Conservation (phyloP, 192 early-diverging fungal species). For the Entomortierella chlamydospora region DNA sequence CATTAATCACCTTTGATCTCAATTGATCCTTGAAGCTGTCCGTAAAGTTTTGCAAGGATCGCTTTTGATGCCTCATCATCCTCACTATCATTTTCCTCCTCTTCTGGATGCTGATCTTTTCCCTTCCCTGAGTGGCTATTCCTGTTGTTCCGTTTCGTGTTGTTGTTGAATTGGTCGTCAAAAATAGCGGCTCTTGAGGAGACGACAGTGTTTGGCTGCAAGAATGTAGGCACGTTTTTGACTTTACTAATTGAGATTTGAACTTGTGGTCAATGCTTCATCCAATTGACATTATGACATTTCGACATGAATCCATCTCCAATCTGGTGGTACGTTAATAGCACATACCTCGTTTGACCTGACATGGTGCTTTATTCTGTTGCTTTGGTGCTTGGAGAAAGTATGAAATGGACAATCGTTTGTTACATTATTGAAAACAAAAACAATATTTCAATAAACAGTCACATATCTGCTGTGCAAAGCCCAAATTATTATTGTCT, state of each 20-base stretch:
- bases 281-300: no score
- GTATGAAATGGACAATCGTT: no score
- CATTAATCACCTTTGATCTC: conserved; percentile 24
- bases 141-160: neutral
- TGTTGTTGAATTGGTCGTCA: conserved; percentile 6
- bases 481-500: no score
- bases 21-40: conserved; percentile 28
- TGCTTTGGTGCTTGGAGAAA: no score
- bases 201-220: conserved; percentile 36
- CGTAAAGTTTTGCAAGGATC: conserved; percentile 35
- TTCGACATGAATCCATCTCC: no score
- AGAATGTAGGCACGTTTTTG: conserved; percentile 22
- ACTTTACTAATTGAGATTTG: neutral
- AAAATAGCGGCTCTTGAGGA: conserved; percentile 43
- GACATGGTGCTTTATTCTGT: no score
- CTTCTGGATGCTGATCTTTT: neutral
- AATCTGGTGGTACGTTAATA: no score
- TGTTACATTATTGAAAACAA: no score
- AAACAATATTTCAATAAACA: no score
- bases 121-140: neutral
- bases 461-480: no score
- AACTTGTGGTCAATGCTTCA: no score
- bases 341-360: no score
- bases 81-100: conserved; percentile 14
- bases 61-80: conserved; percentile 18